A percentile compares a stretch with the other conserved stretches of the same genome.
These are phyloP conservation scores for Erysimum cheiri DNA, from an alignment of 441 rosid genomes.

Conservation along the genomic window DNA sequence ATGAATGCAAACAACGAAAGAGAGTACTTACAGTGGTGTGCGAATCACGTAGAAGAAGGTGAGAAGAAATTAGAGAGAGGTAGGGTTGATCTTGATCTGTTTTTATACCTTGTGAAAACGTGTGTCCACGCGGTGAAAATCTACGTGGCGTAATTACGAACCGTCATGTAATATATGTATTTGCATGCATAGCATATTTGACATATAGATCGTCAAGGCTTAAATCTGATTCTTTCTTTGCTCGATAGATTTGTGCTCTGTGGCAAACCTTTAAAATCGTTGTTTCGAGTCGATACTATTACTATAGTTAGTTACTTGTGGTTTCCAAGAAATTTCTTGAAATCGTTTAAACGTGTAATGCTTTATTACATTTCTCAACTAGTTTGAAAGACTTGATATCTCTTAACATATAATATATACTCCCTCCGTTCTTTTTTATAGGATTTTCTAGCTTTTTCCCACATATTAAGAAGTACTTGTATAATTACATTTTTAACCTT, in stretches of 20 bases:
- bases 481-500: too few species aligned
- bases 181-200: not conserved
- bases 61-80: not conserved
- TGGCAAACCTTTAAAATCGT: constrained; percentile 25
- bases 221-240: constrained; percentile 6
- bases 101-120: constrained; percentile 22
- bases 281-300: not conserved
- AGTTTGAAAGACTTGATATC: not conserved
- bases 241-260: constrained; percentile 22
- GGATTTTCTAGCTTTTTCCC: too few species aligned
- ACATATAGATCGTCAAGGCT: not conserved
- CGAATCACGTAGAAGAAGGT: constrained; percentile 31
- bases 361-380: not conserved
- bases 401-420: too few species aligned
- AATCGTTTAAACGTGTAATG: not conserved
- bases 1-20: constrained; percentile 31
- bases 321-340: not conserved
- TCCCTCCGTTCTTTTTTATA: too few species aligned
- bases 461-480: too few species aligned
- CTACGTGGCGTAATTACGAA: constrained; percentile 25
- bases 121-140: constrained; percentile 21
- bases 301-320: constrained; percentile 5
- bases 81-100: constrained; percentile 14
- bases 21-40: constrained; percentile 44
- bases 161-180: not conserved